Percentiles rank a stretch among this genome's conserved stretches.
Evolutionary conservation across 495 filamentous ascomycete species (phyloP).

Genomic region (Penicillium arizonense): DNA sequence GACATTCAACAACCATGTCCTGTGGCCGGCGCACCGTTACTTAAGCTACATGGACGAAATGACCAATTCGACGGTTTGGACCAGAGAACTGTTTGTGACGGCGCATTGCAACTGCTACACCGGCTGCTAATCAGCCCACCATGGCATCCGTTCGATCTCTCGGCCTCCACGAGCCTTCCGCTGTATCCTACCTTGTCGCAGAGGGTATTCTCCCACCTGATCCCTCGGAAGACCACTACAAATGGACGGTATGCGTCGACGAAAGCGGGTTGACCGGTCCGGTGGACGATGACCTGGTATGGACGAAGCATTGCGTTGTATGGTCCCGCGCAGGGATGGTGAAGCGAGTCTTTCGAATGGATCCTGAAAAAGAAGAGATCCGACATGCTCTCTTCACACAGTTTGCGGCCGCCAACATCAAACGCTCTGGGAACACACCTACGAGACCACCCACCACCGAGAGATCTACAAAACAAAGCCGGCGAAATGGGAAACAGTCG

Average conservation of each 20-base stretch:
- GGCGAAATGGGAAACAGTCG: conserved; percentile 15
- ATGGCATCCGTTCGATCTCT: conserved; percentile 91
- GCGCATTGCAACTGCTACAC: conserved; percentile 17
- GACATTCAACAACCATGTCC: conserved; percentile 16
- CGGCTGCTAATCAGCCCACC: conserved; percentile 26
- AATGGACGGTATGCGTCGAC: conserved; percentile 61
- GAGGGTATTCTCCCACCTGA: conserved; percentile 75
- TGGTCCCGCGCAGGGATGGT: conserved; percentile 89
- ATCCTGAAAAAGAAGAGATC: conserved; percentile 80
- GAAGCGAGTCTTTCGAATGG: conserved; percentile 82
- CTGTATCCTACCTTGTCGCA: conserved; percentile 75
- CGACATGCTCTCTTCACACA: conserved; percentile 79
- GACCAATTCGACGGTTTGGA: conserved; percentile 6
- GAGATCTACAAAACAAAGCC: conserved; percentile 12
- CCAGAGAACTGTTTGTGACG: conserved; percentile 20
- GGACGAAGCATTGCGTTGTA: conserved; percentile 78
- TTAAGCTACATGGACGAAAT: conserved; percentile 8
- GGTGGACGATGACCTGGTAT: conserved; percentile 79
- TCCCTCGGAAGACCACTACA: conserved; percentile 63
- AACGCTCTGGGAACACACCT: conserved; percentile 10
- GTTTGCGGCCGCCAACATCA: conserved; percentile 58
- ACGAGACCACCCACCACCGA: conserved; percentile 1
- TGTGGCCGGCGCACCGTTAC: conserved; percentile 1
- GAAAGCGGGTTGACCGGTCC: conserved; percentile 39
- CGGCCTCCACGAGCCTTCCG: conserved; percentile 82